Evolutionary conservation across 2,329 filamentous ascomycete species (phyloP).

Genomic region (Fusarium abutilonis): DNA sequence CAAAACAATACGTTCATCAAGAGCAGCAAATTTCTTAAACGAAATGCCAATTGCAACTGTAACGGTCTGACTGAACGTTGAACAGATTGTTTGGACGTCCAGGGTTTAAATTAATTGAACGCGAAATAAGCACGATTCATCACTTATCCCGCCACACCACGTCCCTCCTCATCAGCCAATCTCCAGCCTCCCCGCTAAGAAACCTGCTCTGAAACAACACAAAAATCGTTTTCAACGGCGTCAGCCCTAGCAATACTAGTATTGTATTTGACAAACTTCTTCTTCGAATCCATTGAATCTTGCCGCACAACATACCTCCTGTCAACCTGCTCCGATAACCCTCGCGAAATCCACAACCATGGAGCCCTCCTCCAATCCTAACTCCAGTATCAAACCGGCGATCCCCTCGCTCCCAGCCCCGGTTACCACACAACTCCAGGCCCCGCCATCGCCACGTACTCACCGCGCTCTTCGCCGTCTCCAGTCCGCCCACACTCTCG

Average conservation of each 20-base stretch:
- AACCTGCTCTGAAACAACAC: slow-evolving; percentile 7
- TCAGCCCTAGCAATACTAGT: slow-evolving; percentile 15
- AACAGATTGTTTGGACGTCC: background rate
- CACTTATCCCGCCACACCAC: slow-evolving; percentile 23
- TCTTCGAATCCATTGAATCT: slow-evolving; percentile 6
- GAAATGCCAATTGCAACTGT: background rate
- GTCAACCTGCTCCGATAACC: slow-evolving; percentile 8
- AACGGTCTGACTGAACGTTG: background rate
- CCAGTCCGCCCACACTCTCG: slow-evolving; percentile 78
- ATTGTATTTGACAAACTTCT: slow-evolving; percentile 5
- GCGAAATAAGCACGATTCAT: slow-evolving; percentile 42
- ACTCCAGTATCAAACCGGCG: slow-evolving; percentile 28
- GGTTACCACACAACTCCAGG: slow-evolving; percentile 58
- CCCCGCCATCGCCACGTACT: slow-evolving; percentile 70
- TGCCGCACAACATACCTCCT: slow-evolving; percentile 1
- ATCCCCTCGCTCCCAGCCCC: slow-evolving; percentile 41
- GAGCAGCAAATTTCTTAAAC: background rate
- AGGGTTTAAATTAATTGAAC: slow-evolving; percentile 22
- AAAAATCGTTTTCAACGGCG: slow-evolving; percentile 15
- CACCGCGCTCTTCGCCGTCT: slow-evolving; percentile 76
- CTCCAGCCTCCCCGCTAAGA: slow-evolving; percentile 36
- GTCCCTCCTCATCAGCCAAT: slow-evolving; percentile 17
- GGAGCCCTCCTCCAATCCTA: slow-evolving; percentile 30
- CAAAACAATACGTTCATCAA: background rate
- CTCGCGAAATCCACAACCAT: slow-evolving; percentile 25